Percentiles rank a stretch among this genome's conserved stretches.
These are phyloP conservation scores for Lyophyllum atratum DNA, from an alignment of 768 basidiomycete species.

Conservation along the genomic window DNA sequence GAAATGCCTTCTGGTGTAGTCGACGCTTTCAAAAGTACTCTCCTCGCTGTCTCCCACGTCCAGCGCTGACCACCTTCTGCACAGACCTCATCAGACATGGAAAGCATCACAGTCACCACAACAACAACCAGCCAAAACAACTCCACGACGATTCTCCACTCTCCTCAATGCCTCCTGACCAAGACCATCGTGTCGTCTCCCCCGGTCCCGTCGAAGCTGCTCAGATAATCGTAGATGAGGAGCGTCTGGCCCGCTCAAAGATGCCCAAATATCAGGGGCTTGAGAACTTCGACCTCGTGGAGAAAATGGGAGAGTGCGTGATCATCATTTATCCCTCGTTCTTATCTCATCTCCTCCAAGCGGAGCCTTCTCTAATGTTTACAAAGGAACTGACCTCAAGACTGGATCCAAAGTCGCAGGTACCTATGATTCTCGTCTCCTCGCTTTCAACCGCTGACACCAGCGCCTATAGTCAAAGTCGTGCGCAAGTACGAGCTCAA, in stretches of 20 bases:
- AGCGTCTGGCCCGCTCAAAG: slow-evolving; percentile 68
- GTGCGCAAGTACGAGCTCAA: slow-evolving; percentile 94
- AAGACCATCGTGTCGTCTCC: slow-evolving; percentile 20
- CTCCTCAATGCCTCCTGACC: slow-evolving; percentile 27
- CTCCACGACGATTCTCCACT: slow-evolving; percentile 27
- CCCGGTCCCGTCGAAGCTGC: slow-evolving; percentile 45
- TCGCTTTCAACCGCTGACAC: slow-evolving; percentile 16
- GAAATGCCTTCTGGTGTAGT: slow-evolving; percentile 71
- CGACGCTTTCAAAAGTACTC: slow-evolving; percentile 85
- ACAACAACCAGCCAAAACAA: slow-evolving; percentile 27
- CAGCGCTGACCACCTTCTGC: slow-evolving; percentile 16
- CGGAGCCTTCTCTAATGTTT: slow-evolving; percentile 99
- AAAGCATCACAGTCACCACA: slow-evolving; percentile 58
- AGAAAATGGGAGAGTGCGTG: slow-evolving; percentile 94
- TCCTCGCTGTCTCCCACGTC: slow-evolving; percentile 14
- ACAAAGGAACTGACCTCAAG: slow-evolving; percentile 80
- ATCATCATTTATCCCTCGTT: slow-evolving; percentile 13
- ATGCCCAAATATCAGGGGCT: slow-evolving; percentile 89
- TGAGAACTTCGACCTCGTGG: slow-evolving; percentile 72
- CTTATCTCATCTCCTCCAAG: slow-evolving; percentile 36
- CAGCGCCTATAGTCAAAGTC: slow-evolving; percentile 71
- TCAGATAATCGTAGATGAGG: slow-evolving; percentile 74
- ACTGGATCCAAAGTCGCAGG: slow-evolving; percentile 84
- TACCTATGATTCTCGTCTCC: slow-evolving; percentile 33
- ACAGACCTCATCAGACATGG: slow-evolving; percentile 88